Base-by-base conservation (phyloP, 2,329 filamentous ascomycete genomes). In the Calcarisporium arbuscula region DNA sequence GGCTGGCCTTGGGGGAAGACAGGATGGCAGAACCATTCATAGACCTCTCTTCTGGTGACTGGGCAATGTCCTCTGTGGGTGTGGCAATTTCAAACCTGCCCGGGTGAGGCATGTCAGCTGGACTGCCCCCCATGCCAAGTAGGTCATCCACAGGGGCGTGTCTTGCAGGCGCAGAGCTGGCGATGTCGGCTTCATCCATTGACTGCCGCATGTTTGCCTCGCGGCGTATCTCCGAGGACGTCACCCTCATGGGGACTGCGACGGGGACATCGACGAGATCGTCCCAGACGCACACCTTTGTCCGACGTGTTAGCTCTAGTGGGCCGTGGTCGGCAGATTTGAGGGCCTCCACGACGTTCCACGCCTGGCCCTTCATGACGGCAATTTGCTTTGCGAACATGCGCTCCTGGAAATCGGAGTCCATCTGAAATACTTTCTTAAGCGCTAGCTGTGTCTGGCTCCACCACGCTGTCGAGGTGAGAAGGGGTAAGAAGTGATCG, bases 331-430 rank as follows among this genome's bases (percentile, higher is more conserved):
- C 92, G 1, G 78, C 70, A 14, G 85, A 85, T 58, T 98, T 98
- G 41, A 98, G 72, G 1, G 92, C 95, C 64, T 98, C 92, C 5
- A 98, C 92, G 0, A 98, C 92, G 55, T 98, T 98, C 88, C 92
- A 98, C 1, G 92, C 92, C 56, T 98, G 92, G 9, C 92, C 92
- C 62, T 98, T 98, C 87, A 98, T 95, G 39, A 98, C 92, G 1
- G 92, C 90, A 42, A 98, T 94, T 54, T 98, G 92, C 46, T 86
- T 80, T n/a, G 87, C 87, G 62, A 95, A 98, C 92, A 98, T 98
- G 61, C 86, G 83, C 64, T 98, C 92, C 57, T 96, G 87, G 60
- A 98, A 98, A 61, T 98, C 92, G 3, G 82, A 80, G 58, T 98
- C 92, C 54, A 94, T 78, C 46, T 86, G 82, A 57, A 98, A 98